These are phyloP conservation scores for Luffa acutangula DNA, from an alignment of 306 rosid species.

Conservation along the genomic window DNA sequence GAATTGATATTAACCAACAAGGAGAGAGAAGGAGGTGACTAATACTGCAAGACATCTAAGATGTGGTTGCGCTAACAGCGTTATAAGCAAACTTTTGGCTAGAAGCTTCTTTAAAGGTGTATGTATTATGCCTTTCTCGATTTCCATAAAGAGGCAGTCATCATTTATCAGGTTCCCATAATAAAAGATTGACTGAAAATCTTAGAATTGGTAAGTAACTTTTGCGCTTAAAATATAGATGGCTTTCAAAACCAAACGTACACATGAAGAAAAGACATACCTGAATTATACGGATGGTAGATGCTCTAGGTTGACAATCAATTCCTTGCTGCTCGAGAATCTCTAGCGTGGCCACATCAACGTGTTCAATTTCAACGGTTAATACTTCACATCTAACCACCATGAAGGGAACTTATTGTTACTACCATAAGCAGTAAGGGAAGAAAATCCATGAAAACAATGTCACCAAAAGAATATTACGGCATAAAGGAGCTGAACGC, in stretches of 20 bases:
- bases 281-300: slow-evolving; percentile 75
- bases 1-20: not conserved
- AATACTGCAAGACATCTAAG: not conserved
- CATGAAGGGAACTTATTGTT: slow-evolving; percentile 4
- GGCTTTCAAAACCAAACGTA: not conserved
- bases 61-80: not conserved
- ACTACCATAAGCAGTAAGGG: not conserved
- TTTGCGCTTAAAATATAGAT: not conserved
- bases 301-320: slow-evolving; percentile 85
- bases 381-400: slow-evolving; percentile 65
- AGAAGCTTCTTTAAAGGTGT: not conserved
- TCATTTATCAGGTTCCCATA: not conserved
- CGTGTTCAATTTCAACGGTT: slow-evolving; percentile 87
- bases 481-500: not conserved
- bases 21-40: not conserved
- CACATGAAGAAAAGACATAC: slow-evolving; percentile 17
- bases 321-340: slow-evolving; percentile 89
- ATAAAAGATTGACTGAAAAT: not conserved
- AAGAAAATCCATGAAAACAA: not conserved
- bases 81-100: not conserved
- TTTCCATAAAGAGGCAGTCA: not conserved
- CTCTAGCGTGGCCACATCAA: slow-evolving; percentile 72
- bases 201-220: not conserved
- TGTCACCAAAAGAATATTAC: not conserved
- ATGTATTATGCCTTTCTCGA: not conserved